Conservation (phyloP, 768 basidiomycete species). For the Bullera alba region DNA sequence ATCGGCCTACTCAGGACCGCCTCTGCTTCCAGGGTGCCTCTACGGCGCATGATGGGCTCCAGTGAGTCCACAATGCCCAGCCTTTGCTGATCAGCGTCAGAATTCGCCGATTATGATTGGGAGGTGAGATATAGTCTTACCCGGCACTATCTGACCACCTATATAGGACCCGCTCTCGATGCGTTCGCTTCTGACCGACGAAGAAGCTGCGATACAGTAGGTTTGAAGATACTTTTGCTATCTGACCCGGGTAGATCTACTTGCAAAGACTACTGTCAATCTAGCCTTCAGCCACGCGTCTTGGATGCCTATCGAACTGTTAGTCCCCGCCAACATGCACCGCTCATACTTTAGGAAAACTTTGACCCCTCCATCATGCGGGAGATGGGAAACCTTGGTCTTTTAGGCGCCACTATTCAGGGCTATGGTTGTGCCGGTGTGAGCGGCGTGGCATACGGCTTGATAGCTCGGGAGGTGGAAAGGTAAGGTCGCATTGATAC, state of each 20-base stretch:
- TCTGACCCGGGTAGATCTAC: constrained; percentile 63
- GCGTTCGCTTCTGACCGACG: constrained; percentile 74
- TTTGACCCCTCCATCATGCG: constrained; percentile 69
- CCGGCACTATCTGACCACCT: background rate
- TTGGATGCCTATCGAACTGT: constrained; percentile 81
- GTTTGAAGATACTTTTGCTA: constrained; percentile 21
- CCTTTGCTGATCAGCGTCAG: no score
- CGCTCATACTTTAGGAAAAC: constrained; percentile 49
- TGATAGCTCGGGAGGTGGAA: constrained; percentile 90
- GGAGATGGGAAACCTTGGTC: constrained; percentile 87
- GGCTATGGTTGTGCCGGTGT: constrained; percentile 92
- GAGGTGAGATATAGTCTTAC: constrained; percentile 20
- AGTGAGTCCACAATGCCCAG: no score
- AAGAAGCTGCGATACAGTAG: constrained; percentile 81
- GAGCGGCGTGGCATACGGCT: constrained; percentile 84
- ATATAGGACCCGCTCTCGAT: constrained; percentile 72
- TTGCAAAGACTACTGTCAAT: constrained; percentile 53
- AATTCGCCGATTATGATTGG: constrained; percentile 47
- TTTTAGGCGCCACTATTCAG: constrained; percentile 84
- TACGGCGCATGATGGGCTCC: no score
- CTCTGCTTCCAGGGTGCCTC: no score
- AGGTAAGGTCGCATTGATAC: constrained; percentile 50
- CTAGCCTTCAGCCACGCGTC: constrained; percentile 79
- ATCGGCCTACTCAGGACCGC: no score
- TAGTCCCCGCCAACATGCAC: constrained; percentile 50